A percentile compares a stretch with the other conserved stretches of the same genome.
Evolutionary conservation across 108 stramenopile species (phyloP).

Genomic region (Cyclotella baltica): DNA sequence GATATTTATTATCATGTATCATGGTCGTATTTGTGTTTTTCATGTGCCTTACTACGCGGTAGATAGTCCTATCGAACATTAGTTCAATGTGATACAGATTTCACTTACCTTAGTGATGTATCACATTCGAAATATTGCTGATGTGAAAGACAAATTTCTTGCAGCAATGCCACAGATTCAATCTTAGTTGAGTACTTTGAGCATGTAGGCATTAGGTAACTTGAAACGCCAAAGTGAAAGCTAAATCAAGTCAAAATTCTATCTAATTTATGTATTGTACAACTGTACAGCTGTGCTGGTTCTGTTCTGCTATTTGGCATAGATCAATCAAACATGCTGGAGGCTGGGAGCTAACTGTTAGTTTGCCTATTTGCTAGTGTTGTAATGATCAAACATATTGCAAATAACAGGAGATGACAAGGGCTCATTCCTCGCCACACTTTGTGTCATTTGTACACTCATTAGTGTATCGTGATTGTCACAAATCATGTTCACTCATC

Average conservation of each 20-base stretch:
- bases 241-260: neutral
- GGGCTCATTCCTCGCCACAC: neutral
- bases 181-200: neutral
- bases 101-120: neutral
- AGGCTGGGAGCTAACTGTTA: neutral
- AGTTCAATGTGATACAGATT: neutral
- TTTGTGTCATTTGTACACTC: neutral
- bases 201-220: neutral
- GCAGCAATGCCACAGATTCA: neutral
- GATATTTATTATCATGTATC: neutral
- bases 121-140: neutral
- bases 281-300: too few relatives aligned
- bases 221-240: neutral
- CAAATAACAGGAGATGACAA: neutral
- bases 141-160: neutral
- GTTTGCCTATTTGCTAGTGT: neutral
- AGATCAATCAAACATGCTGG: too few relatives aligned
- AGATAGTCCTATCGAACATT: conserved; percentile 6
- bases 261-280: neutral
- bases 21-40: neutral
- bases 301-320: too few relatives aligned
- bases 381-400: neutral
- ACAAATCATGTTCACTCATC: neutral
- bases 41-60: neutral
- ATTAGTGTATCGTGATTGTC: neutral